Percentiles rank a stretch among this genome's conserved stretches.
These are phyloP conservation scores for Bipolaris oryzae DNA, from an alignment of 2,329 filamentous ascomycete genomes.

Conservation along the genomic window DNA sequence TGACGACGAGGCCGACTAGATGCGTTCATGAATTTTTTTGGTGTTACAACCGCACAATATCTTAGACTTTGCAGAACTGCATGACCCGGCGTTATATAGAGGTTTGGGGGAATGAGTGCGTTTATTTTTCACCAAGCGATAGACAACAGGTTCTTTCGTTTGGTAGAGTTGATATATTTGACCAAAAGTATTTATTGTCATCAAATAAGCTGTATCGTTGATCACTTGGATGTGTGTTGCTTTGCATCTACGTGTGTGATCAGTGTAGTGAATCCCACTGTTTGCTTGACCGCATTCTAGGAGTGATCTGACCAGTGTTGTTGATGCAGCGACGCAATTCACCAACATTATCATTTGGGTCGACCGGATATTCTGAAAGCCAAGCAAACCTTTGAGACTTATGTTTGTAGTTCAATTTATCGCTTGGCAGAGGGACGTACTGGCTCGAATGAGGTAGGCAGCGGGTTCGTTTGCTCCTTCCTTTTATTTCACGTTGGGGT, in stretches of 20 bases:
- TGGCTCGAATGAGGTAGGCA: neutral
- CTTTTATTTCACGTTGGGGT: neutral
- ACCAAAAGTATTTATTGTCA: slow-evolving; percentile 19
- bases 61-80: slow-evolving; percentile 25
- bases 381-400: neutral
- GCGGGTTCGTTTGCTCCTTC: slow-evolving; percentile 1
- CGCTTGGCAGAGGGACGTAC: neutral
- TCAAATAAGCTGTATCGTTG: neutral
- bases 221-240: neutral
- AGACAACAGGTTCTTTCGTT: slow-evolving; percentile 13
- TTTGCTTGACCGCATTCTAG: no score
- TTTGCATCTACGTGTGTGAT: neutral
- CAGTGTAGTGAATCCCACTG: neutral
- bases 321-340: no score
- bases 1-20: slow-evolving; percentile 49
- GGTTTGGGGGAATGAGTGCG: slow-evolving; percentile 10
- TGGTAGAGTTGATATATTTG: slow-evolving; percentile 14
- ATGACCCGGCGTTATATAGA: slow-evolving; percentile 32
- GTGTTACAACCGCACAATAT: slow-evolving; percentile 16
- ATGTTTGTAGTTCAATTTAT: no score
- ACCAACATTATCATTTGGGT: neutral
- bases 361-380: neutral
- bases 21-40: slow-evolving; percentile 16
- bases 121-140: slow-evolving; percentile 14
- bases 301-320: no score